Percentiles rank a stretch among this genome's conserved stretches.
phyloP scores from a whole-genome alignment of 1,284 basidiomycete species.

The Ustilago sp. region DNA sequence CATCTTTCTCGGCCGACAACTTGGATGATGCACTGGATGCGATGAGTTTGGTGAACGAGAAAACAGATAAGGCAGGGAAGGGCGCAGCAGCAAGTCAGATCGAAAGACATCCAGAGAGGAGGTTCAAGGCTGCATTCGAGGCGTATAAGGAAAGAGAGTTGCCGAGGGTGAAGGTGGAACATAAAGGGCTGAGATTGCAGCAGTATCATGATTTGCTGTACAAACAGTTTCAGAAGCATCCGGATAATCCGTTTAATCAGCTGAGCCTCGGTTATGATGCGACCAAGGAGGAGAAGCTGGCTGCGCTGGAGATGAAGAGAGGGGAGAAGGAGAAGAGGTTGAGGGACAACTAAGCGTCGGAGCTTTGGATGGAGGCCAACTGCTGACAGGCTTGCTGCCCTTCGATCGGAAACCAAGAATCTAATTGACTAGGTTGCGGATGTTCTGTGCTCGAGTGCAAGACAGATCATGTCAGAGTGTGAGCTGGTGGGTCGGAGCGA shows the following conservation, averaged over 20 bases:
- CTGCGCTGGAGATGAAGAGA: conserved; percentile 74
- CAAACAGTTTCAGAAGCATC: conserved; percentile 76
- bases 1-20: conserved; percentile 81
- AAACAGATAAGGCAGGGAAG: conserved; percentile 86
- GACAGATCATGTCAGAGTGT: too few relatives aligned
- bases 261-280: conserved; percentile 79
- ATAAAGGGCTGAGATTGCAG: conserved; percentile 83
- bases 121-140: conserved; percentile 80
- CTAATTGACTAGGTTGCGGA: too few relatives aligned
- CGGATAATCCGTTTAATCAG: conserved; percentile 82
- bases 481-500: too few relatives aligned
- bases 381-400: too few relatives aligned
- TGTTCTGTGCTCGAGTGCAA: too few relatives aligned
- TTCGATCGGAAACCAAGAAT: too few relatives aligned
- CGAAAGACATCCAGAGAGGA: conserved; percentile 92
- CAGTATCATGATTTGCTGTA: conserved; percentile 77
- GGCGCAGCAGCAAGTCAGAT: conserved; percentile 78
- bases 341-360: conserved; percentile 17
- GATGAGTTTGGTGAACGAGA: conserved; percentile 86
- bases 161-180: conserved; percentile 82
- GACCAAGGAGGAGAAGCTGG: conserved; percentile 82
- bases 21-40: conserved; percentile 93
- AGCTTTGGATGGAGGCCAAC: too few relatives aligned
- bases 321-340: conserved; percentile 64
- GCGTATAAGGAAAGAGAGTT: conserved; percentile 91